These are phyloP conservation scores for Leptographium lundbergii DNA, from an alignment of 2,329 filamentous ascomycete species.

Conservation along the genomic window DNA sequence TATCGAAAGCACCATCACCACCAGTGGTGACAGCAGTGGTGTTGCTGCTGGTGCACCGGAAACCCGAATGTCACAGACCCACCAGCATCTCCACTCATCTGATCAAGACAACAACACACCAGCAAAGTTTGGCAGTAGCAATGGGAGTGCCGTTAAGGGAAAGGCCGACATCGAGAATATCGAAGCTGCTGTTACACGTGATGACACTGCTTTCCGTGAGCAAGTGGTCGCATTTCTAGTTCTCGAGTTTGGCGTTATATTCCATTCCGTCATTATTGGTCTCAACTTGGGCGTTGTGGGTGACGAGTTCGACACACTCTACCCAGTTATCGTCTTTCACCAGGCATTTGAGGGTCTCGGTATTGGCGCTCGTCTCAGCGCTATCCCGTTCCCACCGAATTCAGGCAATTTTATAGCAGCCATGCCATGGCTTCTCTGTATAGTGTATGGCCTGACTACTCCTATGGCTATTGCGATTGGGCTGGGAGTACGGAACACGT, in stretches of 20 bases:
- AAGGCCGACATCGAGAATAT: slow-evolving; percentile 55
- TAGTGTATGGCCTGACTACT: slow-evolving; percentile 66
- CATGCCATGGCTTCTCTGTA: slow-evolving; percentile 64
- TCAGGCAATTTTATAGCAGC: slow-evolving; percentile 47
- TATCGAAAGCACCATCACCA: slow-evolving; percentile 32
- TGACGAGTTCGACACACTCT: slow-evolving; percentile 43
- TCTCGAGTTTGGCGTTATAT: slow-evolving; percentile 90
- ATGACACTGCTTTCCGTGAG: slow-evolving; percentile 22
- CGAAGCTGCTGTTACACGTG: slow-evolving; percentile 11
- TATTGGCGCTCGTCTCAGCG: slow-evolving; percentile 71
- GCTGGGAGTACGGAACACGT: slow-evolving; percentile 58
- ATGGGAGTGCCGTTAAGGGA: slow-evolving; percentile 44
- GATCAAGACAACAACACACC: slow-evolving; percentile 64
- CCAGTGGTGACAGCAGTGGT: background rate
- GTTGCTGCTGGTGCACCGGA: slow-evolving; percentile 16
- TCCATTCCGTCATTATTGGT: slow-evolving; percentile 89
- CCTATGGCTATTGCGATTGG: slow-evolving; percentile 78
- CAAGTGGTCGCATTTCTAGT: slow-evolving; percentile 57
- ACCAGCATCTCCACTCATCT: slow-evolving; percentile 52
- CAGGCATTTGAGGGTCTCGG: slow-evolving; percentile 93
- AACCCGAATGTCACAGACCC: slow-evolving; percentile 13
- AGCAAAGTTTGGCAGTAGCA: slow-evolving; percentile 48
- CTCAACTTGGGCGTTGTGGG: slow-evolving; percentile 58
- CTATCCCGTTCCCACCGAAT: slow-evolving; percentile 47
- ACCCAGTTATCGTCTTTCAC: slow-evolving; percentile 67